Percentiles rank a stretch among this genome's conserved stretches.
Conservation (phyloP, 225 moss, liverwort and hornwort species). For the Antitrichia curtipendula region DNA sequence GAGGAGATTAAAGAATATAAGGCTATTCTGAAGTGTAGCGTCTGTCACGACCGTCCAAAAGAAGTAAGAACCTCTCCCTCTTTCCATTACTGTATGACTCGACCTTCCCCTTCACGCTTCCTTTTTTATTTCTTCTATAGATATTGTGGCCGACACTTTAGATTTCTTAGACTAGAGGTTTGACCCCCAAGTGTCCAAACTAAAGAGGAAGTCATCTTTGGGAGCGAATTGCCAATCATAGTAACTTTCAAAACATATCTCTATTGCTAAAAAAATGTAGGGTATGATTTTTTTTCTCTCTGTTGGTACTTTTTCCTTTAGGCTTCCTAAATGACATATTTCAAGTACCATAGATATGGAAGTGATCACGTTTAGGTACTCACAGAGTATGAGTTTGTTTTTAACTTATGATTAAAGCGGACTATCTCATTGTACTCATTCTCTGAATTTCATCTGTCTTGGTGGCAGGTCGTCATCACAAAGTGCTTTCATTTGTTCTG, state of each 20-base stretch:
- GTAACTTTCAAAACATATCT: neutral
- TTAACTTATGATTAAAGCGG: neutral
- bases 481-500: constrained; percentile 99
- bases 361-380: neutral
- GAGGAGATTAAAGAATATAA: constrained; percentile 98
- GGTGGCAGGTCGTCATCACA: constrained; percentile 90
- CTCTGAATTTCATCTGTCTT: neutral
- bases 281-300: neutral
- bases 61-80: constrained; percentile 40
- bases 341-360: neutral
- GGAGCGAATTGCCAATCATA: neutral
- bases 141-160: neutral
- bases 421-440: neutral
- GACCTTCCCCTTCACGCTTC: neutral
- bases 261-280: neutral
- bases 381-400: neutral
- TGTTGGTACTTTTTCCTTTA: neutral
- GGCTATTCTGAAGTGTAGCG: constrained; percentile 89
- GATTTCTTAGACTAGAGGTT: neutral
- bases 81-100: neutral
- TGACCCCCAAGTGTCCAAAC: neutral
- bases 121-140: neutral
- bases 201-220: neutral
- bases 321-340: too few relatives aligned
- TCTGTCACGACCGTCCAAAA: constrained; percentile 93